Percentiles rank a stretch among this genome's conserved stretches.
These are phyloP conservation scores for Camellia granthamiana DNA, from an alignment of 148 eudicot species.

Conservation along the genomic window DNA sequence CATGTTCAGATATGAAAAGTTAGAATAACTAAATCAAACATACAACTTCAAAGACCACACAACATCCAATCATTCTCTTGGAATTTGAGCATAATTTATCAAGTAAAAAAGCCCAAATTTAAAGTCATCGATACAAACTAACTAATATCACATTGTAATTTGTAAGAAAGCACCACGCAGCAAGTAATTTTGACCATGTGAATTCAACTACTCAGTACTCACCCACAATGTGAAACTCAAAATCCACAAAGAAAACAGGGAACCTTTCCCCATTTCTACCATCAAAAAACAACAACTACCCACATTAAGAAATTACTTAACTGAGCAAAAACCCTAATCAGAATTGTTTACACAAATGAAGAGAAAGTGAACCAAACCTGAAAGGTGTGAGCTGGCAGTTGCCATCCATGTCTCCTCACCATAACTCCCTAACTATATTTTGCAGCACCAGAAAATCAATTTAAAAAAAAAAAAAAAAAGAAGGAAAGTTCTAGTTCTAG, in stretches of 20 bases:
- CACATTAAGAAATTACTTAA: background rate
- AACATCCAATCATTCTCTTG: background rate
- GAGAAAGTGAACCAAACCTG: constrained; percentile 49
- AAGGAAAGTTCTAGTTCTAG: background rate
- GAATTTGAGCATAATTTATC: background rate
- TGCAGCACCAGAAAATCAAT: background rate
- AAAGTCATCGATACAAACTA: too few relatives aligned
- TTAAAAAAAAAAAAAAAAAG: too few relatives aligned
- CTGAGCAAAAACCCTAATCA: constrained; percentile 1
- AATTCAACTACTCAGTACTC: background rate
- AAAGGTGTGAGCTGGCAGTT: constrained; percentile 91
- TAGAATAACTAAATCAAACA: background rate
- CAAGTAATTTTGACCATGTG: too few relatives aligned
- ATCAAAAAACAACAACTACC: background rate
- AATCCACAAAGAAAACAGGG: background rate
- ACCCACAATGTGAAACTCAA: background rate
- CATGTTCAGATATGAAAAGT: background rate
- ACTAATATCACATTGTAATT: background rate
- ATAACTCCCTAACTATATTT: constrained; percentile 34
- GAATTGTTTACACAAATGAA: background rate
- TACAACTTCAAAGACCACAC: background rate
- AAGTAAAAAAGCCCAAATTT: background rate
- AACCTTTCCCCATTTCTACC: background rate
- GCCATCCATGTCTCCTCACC: constrained; percentile 98
- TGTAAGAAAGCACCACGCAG: too few relatives aligned